Conservation (phyloP, 768 basidiomycete species). For the Suillus weaverae region DNA sequence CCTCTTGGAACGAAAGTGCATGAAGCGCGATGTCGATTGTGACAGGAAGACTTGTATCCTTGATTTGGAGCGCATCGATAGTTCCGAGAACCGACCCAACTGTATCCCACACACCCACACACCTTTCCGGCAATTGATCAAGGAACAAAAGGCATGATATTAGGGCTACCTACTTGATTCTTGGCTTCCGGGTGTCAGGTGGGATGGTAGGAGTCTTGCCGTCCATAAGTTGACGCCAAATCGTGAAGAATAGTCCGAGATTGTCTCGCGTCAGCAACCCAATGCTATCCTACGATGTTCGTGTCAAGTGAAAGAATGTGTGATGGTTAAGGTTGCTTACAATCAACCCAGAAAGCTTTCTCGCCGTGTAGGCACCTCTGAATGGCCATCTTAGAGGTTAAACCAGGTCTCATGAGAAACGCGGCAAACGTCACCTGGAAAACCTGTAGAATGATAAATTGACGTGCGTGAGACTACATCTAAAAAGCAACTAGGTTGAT, state of each 20-base stretch:
- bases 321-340: not conserved
- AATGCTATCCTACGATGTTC: conserved; percentile 14
- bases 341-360: conserved; percentile 11
- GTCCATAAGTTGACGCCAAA: conserved; percentile 14
- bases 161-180: not conserved
- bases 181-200: not conserved
- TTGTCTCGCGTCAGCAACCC: conserved; percentile 14
- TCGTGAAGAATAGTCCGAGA: conserved; percentile 13
- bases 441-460: conserved; percentile 1
- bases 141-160: not conserved
- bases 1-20: conserved; percentile 27
- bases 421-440: not conserved
- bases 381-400: not conserved
- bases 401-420: not conserved
- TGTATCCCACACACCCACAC: conserved; percentile 25
- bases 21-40: conserved; percentile 24
- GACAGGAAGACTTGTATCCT: conserved; percentile 18
- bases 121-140: conserved; percentile 3
- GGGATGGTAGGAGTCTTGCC: conserved; percentile 8
- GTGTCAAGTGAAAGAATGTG: not conserved
- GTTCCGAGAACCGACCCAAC: conserved; percentile 17
- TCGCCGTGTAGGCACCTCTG: conserved; percentile 11
- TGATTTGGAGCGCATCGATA: conserved; percentile 16
- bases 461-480: not conserved
- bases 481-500: not conserved